Evolutionary conservation across 2,329 filamentous ascomycete species (phyloP).

Genomic region (Microsporum canis): DNA sequence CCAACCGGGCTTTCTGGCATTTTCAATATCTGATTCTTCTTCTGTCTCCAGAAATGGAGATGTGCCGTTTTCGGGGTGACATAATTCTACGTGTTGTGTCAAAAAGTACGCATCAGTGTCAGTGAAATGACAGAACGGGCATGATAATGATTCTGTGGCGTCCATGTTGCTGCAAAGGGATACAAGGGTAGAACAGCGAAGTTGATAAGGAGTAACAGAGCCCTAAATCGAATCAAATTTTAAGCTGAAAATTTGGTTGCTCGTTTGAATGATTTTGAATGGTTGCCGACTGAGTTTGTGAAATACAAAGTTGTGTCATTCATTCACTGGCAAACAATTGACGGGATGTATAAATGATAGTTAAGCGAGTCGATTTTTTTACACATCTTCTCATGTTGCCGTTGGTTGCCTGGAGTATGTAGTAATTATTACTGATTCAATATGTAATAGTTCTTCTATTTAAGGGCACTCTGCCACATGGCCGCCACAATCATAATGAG

Average conservation of each 20-base stretch:
- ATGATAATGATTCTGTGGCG: conserved; percentile 16
- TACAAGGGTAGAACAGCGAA: background rate
- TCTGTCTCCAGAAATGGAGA: conserved; percentile 19
- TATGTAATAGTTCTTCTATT: background rate
- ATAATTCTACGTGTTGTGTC: conserved; percentile 35
- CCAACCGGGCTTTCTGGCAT: background rate
- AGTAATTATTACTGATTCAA: too few relatives aligned
- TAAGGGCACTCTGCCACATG: background rate
- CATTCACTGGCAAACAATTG: background rate
- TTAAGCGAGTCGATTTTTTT: background rate
- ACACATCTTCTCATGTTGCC: background rate
- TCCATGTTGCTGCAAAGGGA: background rate
- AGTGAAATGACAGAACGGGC: conserved; percentile 38
- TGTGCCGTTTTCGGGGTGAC: conserved; percentile 32
- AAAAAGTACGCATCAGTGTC: conserved; percentile 31
- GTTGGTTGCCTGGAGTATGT: background rate
- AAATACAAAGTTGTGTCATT: background rate
- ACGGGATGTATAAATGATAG: background rate
- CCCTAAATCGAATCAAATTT: background rate
- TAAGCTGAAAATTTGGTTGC: background rate
- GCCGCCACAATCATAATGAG: background rate
- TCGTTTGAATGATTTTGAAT: background rate
- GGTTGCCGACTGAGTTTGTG: background rate
- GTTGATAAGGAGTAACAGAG: background rate
- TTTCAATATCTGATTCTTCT: conserved; percentile 7